These are phyloP conservation scores for Ophiocordyceps camponoti-saundersi DNA, from an alignment of 2,329 filamentous ascomycete genomes.

Conservation along the genomic window DNA sequence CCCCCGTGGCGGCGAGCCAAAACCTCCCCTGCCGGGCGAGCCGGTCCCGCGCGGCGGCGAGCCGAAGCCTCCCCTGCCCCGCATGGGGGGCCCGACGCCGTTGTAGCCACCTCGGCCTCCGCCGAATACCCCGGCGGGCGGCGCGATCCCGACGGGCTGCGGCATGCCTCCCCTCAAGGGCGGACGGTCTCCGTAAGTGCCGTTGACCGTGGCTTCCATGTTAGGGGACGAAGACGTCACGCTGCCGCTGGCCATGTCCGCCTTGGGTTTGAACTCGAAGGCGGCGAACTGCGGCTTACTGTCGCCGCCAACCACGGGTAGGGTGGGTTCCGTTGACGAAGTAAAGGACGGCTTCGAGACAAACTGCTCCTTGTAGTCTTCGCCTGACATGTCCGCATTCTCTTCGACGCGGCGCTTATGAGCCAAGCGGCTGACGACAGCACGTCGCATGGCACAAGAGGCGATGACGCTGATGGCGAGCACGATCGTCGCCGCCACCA, in stretches of 20 bases:
- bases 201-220: constrained; percentile 5
- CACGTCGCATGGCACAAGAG: constrained; percentile 87
- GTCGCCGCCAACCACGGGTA: constrained; percentile 39
- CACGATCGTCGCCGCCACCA: constrained; percentile 74
- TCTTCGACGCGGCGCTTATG: constrained; percentile 79
- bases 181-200: constrained; percentile 26
- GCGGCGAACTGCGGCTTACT: constrained; percentile 40
- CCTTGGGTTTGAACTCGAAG: constrained; percentile 50
- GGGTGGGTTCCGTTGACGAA: constrained; percentile 34
- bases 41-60: constrained; percentile 5
- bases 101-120: constrained; percentile 25
- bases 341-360: constrained; percentile 30
- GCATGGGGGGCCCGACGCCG: constrained; percentile 22
- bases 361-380: constrained; percentile 67
- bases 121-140: constrained; percentile 23
- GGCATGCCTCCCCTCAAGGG: constrained; percentile 33
- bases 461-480: constrained; percentile 69
- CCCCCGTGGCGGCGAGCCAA: constrained; percentile 9
- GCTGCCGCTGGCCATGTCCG: constrained; percentile 49
- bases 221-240: constrained; percentile 15
- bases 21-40: not conserved
- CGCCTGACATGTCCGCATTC: constrained; percentile 93
- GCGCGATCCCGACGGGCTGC: no score
- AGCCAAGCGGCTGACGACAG: constrained; percentile 81
- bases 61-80: constrained; percentile 26